Evolutionary conservation across 1,139 yeast species (phyloP).

Genomic region (Zygosaccharomyces sapae): DNA sequence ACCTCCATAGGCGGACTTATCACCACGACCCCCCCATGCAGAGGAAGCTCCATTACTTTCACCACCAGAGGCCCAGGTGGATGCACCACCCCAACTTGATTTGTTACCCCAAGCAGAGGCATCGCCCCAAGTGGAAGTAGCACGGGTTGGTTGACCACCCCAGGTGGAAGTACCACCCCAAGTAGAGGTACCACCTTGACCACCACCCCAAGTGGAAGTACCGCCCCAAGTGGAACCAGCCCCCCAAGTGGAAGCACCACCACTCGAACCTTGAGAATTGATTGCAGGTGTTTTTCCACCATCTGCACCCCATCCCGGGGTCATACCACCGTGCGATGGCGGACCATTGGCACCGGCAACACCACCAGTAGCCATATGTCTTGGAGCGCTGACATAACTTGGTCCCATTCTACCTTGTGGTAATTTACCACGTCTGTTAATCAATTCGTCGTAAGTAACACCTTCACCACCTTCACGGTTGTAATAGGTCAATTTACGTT

Average conservation of each 20-base stretch:
- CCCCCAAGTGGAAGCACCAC: constrained; percentile 45
- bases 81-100: constrained; percentile 37
- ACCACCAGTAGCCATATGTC: constrained; percentile 33
- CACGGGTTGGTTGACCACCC: constrained; percentile 36
- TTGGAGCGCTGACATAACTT: constrained; percentile 37
- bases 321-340: constrained; percentile 46
- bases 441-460: constrained; percentile 77
- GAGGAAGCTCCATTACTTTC: constrained; percentile 33
- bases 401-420: constrained; percentile 36
- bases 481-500: constrained; percentile 68
- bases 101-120: constrained; percentile 45
- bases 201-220: constrained; percentile 50
- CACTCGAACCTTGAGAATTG: constrained; percentile 40
- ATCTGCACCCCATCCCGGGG: constrained; percentile 49
- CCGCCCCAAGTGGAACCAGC: constrained; percentile 49
- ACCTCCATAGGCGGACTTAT: constrained; percentile 34
- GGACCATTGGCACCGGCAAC: constrained; percentile 21
- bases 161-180: constrained; percentile 45
- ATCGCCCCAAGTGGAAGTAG: constrained; percentile 39
- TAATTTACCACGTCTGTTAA: constrained; percentile 38
- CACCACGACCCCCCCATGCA: constrained; percentile 36
- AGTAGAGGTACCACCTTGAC: constrained; percentile 43
- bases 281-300: constrained; percentile 50
- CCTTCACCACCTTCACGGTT: constrained; percentile 56
- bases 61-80: constrained; percentile 36